Conservation (phyloP, 768 basidiomycete species). For the Lentinus brumalis region DNA sequence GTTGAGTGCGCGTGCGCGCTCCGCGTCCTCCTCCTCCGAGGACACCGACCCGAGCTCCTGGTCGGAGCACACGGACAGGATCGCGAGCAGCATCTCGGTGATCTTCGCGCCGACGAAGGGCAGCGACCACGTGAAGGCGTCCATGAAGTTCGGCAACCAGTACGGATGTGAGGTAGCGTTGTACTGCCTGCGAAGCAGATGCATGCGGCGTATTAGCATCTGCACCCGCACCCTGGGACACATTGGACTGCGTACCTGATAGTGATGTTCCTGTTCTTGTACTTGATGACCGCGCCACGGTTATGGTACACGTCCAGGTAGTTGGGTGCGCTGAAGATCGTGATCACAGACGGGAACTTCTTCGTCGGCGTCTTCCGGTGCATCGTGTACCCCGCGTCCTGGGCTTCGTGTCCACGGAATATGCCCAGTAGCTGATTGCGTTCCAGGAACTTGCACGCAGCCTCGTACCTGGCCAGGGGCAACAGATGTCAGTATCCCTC, state of each 20-base stretch:
- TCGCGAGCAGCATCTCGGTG: conserved; percentile 97
- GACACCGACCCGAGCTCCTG: conserved; percentile 85
- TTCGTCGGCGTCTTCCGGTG: conserved; percentile 92
- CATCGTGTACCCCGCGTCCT: conserved; percentile 96
- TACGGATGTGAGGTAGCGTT: conserved; percentile 66
- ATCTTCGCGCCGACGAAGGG: conserved; percentile 99
- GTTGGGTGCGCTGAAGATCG: conserved; percentile 96
- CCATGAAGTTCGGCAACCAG: conserved; percentile 99
- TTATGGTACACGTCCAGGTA: conserved; percentile 97
- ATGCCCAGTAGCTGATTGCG: conserved; percentile 89
- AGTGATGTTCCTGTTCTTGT: conserved; percentile 95
- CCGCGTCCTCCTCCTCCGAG: conserved; percentile 31
- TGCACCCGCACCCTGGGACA: neutral
- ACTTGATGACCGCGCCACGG: conserved; percentile 95
- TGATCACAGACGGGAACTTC: conserved; percentile 96
- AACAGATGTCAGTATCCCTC: neutral
- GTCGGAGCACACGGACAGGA: conserved; percentile 93
- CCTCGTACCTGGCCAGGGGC: conserved; percentile 59
- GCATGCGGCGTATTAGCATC: neutral
- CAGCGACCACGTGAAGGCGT: conserved; percentile 98
- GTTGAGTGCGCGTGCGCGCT: conserved; percentile 23
- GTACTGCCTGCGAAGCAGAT: conserved; percentile 29
- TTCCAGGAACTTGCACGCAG: conserved; percentile 92
- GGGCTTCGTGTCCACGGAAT: conserved; percentile 96
- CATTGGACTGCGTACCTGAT: conserved; percentile 49